Evolutionary conservation across 2,329 filamentous ascomycete species (phyloP).

Genomic region (Venturia aucupariae): DNA sequence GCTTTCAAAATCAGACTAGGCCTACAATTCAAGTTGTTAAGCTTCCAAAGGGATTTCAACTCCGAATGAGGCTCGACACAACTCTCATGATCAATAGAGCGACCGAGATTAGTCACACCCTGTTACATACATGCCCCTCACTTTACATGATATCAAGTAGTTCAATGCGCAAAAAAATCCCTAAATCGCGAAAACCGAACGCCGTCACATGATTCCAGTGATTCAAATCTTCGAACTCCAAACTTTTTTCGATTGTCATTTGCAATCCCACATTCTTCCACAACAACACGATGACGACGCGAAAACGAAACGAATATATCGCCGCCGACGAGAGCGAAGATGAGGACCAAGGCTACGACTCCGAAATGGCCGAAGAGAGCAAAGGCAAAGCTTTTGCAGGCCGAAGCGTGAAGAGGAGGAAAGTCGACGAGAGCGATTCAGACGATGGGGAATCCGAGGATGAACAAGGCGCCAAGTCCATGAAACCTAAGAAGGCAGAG

Average conservation of each 20-base stretch:
- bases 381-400: constrained; percentile 48
- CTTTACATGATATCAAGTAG: neutral
- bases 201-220: neutral
- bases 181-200: neutral
- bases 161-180: neutral
- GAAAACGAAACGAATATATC: constrained; percentile 66
- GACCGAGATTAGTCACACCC: neutral
- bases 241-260: neutral
- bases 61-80: neutral
- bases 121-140: neutral
- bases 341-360: constrained; percentile 50
- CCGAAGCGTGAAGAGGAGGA: constrained; percentile 51
- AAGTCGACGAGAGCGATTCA: constrained; percentile 38
- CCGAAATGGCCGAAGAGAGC: constrained; percentile 55
- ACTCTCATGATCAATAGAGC: neutral
- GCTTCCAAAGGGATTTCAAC: neutral
- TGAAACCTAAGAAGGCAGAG: neutral
- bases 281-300: constrained; percentile 46
- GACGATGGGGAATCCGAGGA: constrained; percentile 19
- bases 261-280: neutral
- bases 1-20: neutral
- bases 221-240: neutral
- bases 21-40: neutral
- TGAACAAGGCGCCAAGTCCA: constrained; percentile 4
- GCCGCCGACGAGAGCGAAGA: constrained; percentile 37